A percentile compares a stretch with the other conserved stretches of the same genome.
phyloP scores from a whole-genome alignment of 2,329 filamentous ascomycete genomes.

The Myriosclerotinia scirpicola region DNA sequence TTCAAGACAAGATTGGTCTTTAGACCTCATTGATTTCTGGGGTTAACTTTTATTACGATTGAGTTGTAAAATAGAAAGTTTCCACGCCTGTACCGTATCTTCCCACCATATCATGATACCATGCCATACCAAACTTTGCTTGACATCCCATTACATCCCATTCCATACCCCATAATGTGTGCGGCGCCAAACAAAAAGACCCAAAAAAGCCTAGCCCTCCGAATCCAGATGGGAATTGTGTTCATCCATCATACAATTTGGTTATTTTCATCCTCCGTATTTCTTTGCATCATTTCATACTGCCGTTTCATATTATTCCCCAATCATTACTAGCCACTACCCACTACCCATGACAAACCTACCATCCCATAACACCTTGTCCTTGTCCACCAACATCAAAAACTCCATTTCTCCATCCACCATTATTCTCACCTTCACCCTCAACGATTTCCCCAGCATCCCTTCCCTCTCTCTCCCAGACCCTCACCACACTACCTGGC shows the following conservation, averaged over 20 bases:
- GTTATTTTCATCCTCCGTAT: background rate
- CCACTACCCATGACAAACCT: background rate
- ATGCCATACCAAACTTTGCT: background rate
- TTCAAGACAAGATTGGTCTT: no score
- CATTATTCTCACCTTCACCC: conserved; percentile 53
- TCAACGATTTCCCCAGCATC: conserved; percentile 72
- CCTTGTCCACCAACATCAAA: conserved; percentile 14
- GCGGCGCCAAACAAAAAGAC: background rate
- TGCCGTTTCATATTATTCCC: background rate
- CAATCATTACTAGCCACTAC: background rate
- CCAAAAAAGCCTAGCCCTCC: background rate
- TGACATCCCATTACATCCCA: background rate
- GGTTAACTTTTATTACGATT: background rate
- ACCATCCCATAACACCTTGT: conserved; percentile 13
- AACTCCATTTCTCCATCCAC: conserved; percentile 1
- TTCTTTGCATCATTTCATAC: background rate
- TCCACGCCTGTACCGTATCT: background rate
- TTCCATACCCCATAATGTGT: background rate
- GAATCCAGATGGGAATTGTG: background rate
- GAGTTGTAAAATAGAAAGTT: background rate
- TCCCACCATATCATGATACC: background rate
- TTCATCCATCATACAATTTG: conserved; percentile 13
- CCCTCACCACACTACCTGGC: conserved; percentile 81
- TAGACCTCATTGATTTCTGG: no score
- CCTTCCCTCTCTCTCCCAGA: conserved; percentile 82